These are phyloP conservation scores for Acer campestre DNA, from an alignment of 345 rosid genomes.

Conservation along the genomic window DNA sequence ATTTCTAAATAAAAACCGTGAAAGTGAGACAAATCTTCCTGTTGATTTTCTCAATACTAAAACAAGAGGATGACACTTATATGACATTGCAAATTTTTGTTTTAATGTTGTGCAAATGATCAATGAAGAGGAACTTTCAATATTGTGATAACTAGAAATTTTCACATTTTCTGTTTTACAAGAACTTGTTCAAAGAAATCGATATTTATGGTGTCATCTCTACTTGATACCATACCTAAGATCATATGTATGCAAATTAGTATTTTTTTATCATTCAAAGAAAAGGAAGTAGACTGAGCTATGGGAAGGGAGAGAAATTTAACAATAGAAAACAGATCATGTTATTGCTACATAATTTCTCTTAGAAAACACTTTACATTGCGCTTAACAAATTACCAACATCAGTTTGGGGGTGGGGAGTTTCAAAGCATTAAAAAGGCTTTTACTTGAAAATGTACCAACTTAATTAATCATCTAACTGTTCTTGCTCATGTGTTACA, in stretches of 20 bases:
- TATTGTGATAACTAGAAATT: background rate
- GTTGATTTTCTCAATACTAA: background rate
- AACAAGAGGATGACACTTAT: background rate
- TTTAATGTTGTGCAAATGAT: background rate
- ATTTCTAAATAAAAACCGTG: background rate
- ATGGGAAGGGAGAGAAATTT: background rate
- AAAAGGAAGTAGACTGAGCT: background rate
- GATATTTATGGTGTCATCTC: background rate
- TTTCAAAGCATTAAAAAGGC: background rate
- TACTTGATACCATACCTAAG: background rate
- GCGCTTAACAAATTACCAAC: background rate
- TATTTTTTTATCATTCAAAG: background rate
- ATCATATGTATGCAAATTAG: background rate
- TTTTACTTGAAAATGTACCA: background rate
- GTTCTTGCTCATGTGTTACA: conserved; percentile 31
- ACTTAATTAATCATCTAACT: conserved; percentile 12
- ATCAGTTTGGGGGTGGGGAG: background rate
- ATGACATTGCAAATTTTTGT: background rate
- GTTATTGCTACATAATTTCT: background rate
- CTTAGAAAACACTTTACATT: background rate
- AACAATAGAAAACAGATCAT: background rate
- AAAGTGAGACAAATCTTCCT: conserved; percentile 1
- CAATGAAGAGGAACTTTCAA: background rate
- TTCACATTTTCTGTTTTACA: no score
- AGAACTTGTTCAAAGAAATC: background rate